A percentile compares a stretch with the other conserved stretches of the same genome.
phyloP scores from a whole-genome alignment of 139 green algal species.

The Coccomyxa sp. region DNA sequence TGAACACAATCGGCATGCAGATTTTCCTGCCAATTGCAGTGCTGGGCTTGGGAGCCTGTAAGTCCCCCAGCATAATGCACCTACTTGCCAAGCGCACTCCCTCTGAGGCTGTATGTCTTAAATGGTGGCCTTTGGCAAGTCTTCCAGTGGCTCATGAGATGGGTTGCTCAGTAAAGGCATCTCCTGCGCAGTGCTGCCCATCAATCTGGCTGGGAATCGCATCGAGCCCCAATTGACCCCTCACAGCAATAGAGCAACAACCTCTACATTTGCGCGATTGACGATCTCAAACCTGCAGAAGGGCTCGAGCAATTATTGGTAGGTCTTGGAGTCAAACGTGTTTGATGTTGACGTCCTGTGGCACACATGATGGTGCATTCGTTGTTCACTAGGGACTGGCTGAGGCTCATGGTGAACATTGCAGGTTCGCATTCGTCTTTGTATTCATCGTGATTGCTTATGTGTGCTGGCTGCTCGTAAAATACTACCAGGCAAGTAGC shows the following conservation, averaged over 20 bases:
- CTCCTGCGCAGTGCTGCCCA: conserved; percentile 14
- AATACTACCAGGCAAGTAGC: conserved; percentile 18
- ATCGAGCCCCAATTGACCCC: not conserved
- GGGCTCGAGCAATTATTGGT: conserved; percentile 19
- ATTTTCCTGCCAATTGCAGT: conserved; percentile 46
- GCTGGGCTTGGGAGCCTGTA: conserved; percentile 6
- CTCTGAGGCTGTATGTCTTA: not conserved
- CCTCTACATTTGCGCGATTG: conserved; percentile 4
- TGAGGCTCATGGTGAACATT: not conserved
- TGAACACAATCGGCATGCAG: conserved; percentile 19
- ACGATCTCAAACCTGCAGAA: conserved; percentile 11
- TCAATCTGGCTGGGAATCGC: conserved; percentile 16
- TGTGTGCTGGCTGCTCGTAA: conserved; percentile 19
- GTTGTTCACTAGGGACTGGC: not conserved
- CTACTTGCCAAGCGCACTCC: not conserved
- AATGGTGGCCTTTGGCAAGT: not conserved
- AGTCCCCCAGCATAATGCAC: not conserved
- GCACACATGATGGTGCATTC: too few species aligned
- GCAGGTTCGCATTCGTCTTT: conserved; percentile 22
- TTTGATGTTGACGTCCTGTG: too few species aligned
- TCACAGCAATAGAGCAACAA: not conserved
- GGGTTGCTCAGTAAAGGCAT: not conserved
- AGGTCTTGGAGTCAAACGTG: not conserved
- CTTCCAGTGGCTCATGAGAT: too few species aligned
- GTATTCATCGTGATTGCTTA: conserved; percentile 17